These are phyloP conservation scores for Kokia cookei DNA, from an alignment of 441 rosid genomes.

Conservation along the genomic window DNA sequence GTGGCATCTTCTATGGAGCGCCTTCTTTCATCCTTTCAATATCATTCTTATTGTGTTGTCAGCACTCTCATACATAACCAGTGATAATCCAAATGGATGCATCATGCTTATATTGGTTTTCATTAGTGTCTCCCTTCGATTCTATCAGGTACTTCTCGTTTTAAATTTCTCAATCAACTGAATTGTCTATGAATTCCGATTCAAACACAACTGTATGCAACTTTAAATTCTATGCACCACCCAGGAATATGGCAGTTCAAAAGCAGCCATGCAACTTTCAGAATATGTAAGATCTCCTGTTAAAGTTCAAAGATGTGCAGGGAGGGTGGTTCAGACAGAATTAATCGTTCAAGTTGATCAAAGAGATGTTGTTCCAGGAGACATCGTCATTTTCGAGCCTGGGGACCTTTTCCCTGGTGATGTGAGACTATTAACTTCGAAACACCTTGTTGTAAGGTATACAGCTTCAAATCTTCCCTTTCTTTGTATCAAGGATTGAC, in stretches of 20 bases:
- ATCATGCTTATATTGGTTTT: constrained; percentile 61
- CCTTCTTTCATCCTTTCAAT: constrained; percentile 70
- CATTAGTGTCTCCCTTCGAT: constrained; percentile 59
- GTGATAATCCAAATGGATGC: constrained; percentile 64
- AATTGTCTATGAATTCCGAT: neutral
- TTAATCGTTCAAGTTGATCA: constrained; percentile 63
- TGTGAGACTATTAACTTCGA: constrained; percentile 59
- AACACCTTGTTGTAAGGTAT: constrained; percentile 66
- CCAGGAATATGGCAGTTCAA: constrained; percentile 68
- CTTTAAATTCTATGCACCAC: neutral
- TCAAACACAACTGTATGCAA: neutral
- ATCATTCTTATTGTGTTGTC: constrained; percentile 61
- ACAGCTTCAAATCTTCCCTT: neutral
- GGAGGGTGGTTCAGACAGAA: constrained; percentile 66
- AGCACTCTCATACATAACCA: constrained; percentile 49
- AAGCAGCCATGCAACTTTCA: constrained; percentile 72
- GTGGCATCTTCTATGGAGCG: constrained; percentile 64
- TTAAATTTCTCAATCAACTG: neutral
- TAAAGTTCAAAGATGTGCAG: constrained; percentile 78
- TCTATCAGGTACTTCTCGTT: constrained; percentile 42
- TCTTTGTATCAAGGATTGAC: neutral
- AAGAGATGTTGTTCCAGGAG: constrained; percentile 74
- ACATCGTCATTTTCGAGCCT: constrained; percentile 62
- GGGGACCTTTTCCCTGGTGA: constrained; percentile 81
- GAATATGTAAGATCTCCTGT: constrained; percentile 56